Evolutionary conservation across 208 protist genomes (phyloP), one percentile per base, ranked within the genome.

Genomic region (Leishmania martiniquensis): DNA sequence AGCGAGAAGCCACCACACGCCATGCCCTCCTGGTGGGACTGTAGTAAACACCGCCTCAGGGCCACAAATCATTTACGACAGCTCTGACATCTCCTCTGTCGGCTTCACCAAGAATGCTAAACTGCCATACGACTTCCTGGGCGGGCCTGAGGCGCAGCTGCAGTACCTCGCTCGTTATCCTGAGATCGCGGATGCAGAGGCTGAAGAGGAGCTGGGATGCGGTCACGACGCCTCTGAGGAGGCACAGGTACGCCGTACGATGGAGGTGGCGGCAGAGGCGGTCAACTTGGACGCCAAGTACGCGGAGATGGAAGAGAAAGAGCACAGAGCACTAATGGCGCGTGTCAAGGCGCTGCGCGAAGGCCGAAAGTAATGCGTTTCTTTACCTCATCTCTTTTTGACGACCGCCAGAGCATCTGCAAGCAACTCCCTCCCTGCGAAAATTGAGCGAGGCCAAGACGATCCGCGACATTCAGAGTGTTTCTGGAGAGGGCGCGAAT

Each of bases 61-160:
- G 1, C 79, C 87, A 32, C 87, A 93, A 73, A 72, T 95, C n/a
- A 69, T 93, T 29, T 92, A 85, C 75, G 84, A 95, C 62, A 91
- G 85, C 84, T 95, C 91, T 3, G 80, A 89, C 79, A 95, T 95
- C 83, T 92, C 87, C 78, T 92, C 91, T 4, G 68, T 95, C 1
- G 91, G 91, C 29, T 95, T 95, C 62, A 70, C 79, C 29, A 81
- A 70, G 63, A 78, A 86, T 9, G 55, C 69, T 17, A 80, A 76
- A 44, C 42, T 82, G 59, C 89, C 89, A 13, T 83, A 86, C 54
- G 88, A 94, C 78, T 92, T 94, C 68, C 77, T 90, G 17, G 87
- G 86, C 17, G 87, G 85, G 25, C 66, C 81, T 34, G 83, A 75
- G 4, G 81, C 76, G 4, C 84, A 88, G 60, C 59, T 76, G 49